A percentile compares a stretch with the other conserved stretches of the same genome.
phyloP scores from a whole-genome alignment of 2,329 filamentous ascomycete genomes.

The Leptosphaerulina australis region DNA sequence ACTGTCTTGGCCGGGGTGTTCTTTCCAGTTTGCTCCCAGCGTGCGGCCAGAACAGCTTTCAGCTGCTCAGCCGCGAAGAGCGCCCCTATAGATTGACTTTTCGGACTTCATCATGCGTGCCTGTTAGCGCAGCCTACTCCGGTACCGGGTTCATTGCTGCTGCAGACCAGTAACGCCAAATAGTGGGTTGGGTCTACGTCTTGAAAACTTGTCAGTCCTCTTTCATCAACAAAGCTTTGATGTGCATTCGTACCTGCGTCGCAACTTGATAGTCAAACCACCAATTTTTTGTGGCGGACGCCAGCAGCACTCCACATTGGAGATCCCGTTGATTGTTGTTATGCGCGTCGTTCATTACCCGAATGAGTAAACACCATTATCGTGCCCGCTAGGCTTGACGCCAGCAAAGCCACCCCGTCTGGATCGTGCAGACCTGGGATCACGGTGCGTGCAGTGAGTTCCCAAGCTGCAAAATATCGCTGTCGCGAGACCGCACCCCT shows the following conservation, averaged over 20 bases:
- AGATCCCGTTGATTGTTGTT: conserved; percentile 39
- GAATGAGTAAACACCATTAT: conserved; percentile 34
- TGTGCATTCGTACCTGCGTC: conserved; percentile 42
- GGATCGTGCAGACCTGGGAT: conserved; percentile 40
- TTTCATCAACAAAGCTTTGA: conserved; percentile 8
- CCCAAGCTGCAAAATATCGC: conserved; percentile 23
- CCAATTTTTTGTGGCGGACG: conserved; percentile 36
- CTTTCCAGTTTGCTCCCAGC: neutral
- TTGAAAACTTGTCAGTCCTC: conserved; percentile 3
- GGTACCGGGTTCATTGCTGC: conserved; percentile 18
- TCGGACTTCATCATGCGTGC: conserved; percentile 2
- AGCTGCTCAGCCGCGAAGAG: conserved; percentile 15
- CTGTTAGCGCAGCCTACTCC: conserved; percentile 15
- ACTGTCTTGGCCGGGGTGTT: conserved; percentile 21
- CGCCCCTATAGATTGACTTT: conserved; percentile 15
- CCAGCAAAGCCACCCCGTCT: conserved; percentile 44
- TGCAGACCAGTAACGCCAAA: conserved; percentile 16
- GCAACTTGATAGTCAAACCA: conserved; percentile 26
- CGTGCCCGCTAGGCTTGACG: conserved; percentile 40
- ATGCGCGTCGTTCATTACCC: conserved; percentile 36
- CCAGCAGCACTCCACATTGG: conserved; percentile 35
- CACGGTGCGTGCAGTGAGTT: conserved; percentile 36
- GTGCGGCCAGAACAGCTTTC: conserved; percentile 10
- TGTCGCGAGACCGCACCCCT: conserved; percentile 15
- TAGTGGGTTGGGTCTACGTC: conserved; percentile 6